Evolutionary conservation across 257 asterid species (phyloP), one percentile per base, ranked within the genome.

Genomic region (Solanum etuberosum): DNA sequence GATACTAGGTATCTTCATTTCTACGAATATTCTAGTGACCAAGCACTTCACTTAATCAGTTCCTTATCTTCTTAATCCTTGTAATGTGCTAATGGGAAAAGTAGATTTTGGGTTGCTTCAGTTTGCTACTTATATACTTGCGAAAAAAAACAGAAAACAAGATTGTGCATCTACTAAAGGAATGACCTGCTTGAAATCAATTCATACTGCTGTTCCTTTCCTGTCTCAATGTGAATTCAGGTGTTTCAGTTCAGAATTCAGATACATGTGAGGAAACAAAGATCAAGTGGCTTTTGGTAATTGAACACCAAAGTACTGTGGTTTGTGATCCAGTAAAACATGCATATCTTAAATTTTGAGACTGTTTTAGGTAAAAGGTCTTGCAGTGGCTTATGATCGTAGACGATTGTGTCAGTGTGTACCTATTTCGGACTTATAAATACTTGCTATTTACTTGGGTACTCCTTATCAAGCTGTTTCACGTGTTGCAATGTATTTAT

Each of bases 1-100:
- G 99, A 97, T 91, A 85, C 90, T 18, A 97, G 98, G 99, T 97
- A 86, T 89, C 34, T 87, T 85, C 38, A n/a, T 42, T 57, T 71
- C 72, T 87, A 83, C 35, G 48, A 67, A 54, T 43, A 87, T 72
- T 40, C 38, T 23, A 29, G 68, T 81, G 68, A 46, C 85, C 40
- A 20, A 80, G 38, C 42, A 29, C 29, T 46, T 46, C 25, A 29
- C 85, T 46, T 46, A 16, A 16, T 80, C 42, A 80, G 42, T 80
- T 43, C 32, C 43, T 48, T 29, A 81, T 29, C 85, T 51, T 27
- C 35, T 48, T 46, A 31, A 29, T 48, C 43, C 68, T 29, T 48
- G 68, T 48, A 81, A 46, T 46, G 37, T 31, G 42, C 68, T 29
- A 46, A 81, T 48, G 21, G 40, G 2, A 20, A 29, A 18, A 31